Evolutionary conservation across 225 moss, liverwort and hornwort species (phyloP), one percentile per base, ranked within the genome.

Genomic region (Anthoceros angustus): DNA sequence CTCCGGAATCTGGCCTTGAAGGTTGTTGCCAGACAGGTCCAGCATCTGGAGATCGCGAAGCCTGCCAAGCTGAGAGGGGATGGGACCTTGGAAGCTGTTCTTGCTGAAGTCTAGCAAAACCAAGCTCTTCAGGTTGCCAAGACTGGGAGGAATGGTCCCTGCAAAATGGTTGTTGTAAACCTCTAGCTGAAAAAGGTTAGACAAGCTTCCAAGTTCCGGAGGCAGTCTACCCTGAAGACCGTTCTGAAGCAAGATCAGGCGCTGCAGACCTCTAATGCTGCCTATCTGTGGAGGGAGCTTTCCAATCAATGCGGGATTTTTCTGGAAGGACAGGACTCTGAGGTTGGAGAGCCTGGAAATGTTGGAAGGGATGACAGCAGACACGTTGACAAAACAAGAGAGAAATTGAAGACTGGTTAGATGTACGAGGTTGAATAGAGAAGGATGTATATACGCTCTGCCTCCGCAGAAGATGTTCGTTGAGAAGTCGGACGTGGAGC

Each of bases 101-200:
- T 80, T 80, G 67, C 75, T 75, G 40, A 80, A 48, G 69, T 79
- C 75, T 23, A 83, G 68, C 48, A 75, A 74, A 63, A 72, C 76
- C 23, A 83, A 64, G 61, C 65, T 74, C 12, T 74, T 67, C 49
- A 76, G 41, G 26, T 79, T 72, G 21, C 79, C 79, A 16, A 83
- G 74, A 68, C 77, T 74, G 0, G 74, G 70, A 0, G 79, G 79
- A 39, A 83, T 21, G n/a, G 66, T 14, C 23, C 82, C 82, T 24
- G 76, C 70, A 7, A 83, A 70, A 62, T 68, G 70, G 66, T 83
- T 83, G 42, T 24, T 50, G 68, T 75, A 75, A 41, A 79, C 68
- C 25, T 77, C 80, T 75, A 83, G 73, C 46, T 80, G 77, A 63
- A 77, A 65, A 24, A 83, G 71, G 24, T 39, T 62, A 3, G 42